A percentile compares a stretch with the other conserved stretches of the same genome.
Conservation (phyloP, 169 alveolate species). For the Cryptosporidium meleagridis region DNA sequence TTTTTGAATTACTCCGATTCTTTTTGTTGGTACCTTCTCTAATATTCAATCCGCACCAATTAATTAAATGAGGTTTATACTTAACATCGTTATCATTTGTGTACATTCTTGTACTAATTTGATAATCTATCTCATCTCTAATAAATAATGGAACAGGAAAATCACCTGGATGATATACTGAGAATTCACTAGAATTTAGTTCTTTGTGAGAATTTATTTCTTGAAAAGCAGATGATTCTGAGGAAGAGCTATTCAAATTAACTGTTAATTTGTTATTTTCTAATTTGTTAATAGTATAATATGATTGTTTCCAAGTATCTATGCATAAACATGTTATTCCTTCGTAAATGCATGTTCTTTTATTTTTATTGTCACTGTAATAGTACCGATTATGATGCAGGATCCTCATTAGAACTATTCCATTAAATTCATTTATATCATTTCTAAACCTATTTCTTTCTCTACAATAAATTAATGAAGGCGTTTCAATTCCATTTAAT, state of each 20-base stretch:
- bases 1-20: background rate
- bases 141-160: constrained; percentile 58
- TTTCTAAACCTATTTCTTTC: constrained; percentile 14
- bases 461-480: constrained; percentile 45
- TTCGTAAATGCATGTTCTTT: constrained; percentile 36
- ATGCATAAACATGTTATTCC: constrained; percentile 41
- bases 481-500: constrained; percentile 51
- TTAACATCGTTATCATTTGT: constrained; percentile 15
- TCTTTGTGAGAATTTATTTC: background rate
- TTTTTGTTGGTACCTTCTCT: background rate
- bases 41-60: constrained; percentile 64
- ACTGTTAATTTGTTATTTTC: background rate
- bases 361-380: constrained; percentile 37
- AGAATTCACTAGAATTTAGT: background rate
- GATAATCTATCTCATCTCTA: constrained; percentile 30
- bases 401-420: constrained; percentile 21
- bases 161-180: constrained; percentile 45
- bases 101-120: constrained; percentile 9
- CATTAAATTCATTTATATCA: constrained; percentile 11
- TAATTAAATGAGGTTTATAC: constrained; percentile 61
- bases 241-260: background rate
- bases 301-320: constrained; percentile 54
- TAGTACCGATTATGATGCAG: constrained; percentile 25
- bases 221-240: background rate
- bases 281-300: background rate